Evolutionary conservation across 768 basidiomycete species (phyloP).

Genomic region (Lactarius trivialis): DNA sequence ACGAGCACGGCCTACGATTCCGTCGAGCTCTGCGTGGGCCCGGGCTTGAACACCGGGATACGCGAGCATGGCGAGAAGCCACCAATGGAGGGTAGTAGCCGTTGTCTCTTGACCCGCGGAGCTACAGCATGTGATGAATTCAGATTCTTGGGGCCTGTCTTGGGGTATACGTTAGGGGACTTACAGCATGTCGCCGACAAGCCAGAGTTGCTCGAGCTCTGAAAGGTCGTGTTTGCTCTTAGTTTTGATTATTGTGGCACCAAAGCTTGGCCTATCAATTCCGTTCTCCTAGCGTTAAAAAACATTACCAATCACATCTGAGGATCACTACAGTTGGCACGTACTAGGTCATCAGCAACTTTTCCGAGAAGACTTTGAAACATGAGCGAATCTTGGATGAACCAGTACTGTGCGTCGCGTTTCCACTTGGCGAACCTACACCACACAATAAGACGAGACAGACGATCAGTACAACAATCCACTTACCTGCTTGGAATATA

Average conservation of each 20-base stretch:
- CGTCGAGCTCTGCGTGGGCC: conserved; percentile 40
- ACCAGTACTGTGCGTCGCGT: conserved; percentile 7
- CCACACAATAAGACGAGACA: background rate
- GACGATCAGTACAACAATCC: background rate
- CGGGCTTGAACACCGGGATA: conserved; percentile 33
- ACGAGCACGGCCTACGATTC: conserved; percentile 30
- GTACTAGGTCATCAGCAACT: conserved; percentile 2
- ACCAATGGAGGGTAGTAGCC: conserved; percentile 27
- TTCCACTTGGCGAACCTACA: conserved; percentile 14
- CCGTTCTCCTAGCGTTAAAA: background rate
- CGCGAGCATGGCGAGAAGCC: conserved; percentile 37
- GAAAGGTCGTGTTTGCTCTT: conserved; percentile 3
- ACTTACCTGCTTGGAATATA: background rate
- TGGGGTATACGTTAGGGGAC: too few relatives aligned
- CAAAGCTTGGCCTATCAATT: conserved; percentile 9
- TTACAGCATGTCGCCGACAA: background rate
- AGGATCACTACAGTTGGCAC: background rate
- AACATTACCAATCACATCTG: background rate
- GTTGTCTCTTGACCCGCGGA: background rate
- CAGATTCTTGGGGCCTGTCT: too few relatives aligned
- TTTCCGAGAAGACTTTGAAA: conserved; percentile 9
- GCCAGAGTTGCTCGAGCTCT: conserved; percentile 14
- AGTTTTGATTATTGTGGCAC: conserved; percentile 1
- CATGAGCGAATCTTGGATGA: conserved; percentile 2
- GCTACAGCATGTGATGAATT: too few relatives aligned